A percentile compares a stretch with the other conserved stretches of the same genome.
phyloP scores from a whole-genome alignment of 805 yeast genomes.

The Wickerhamomyces chaumierensis region DNA sequence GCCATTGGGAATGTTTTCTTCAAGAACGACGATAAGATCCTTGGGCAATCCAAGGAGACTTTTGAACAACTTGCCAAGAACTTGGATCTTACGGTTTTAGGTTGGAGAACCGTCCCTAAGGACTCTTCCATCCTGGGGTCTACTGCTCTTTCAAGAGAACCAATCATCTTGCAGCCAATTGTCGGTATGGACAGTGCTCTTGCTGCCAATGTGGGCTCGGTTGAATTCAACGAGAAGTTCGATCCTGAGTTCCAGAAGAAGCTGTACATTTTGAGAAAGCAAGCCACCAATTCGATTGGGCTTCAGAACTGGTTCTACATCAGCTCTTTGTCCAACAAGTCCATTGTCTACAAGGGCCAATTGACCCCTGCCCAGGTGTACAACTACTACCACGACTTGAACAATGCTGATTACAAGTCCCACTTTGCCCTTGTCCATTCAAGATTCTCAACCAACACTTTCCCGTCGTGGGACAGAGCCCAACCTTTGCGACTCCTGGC shows the following conservation, averaged over 20 bases:
- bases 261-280: conserved; percentile 79
- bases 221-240: conserved; percentile 43
- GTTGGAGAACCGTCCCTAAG: conserved; percentile 92
- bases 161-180: conserved; percentile 86
- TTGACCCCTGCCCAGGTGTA: conserved; percentile 94
- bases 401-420: conserved; percentile 84
- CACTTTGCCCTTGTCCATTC: conserved; percentile 96
- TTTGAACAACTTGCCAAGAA: conserved; percentile 73
- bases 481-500: conserved; percentile 97
- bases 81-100: conserved; percentile 73
- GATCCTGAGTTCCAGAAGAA: conserved; percentile 69
- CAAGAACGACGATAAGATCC: conserved; percentile 67
- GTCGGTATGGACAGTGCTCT: conserved; percentile 52
- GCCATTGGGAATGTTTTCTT: conserved; percentile 93
- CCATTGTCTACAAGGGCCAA: conserved; percentile 96
- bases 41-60: conserved; percentile 58
- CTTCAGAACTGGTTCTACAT: conserved; percentile 96
- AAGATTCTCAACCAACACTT: conserved; percentile 93
- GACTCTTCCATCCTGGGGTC: conserved; percentile 94
- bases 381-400: conserved; percentile 86
- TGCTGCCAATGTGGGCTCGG: conserved; percentile 29
- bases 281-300: conserved; percentile 83
- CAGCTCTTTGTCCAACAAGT: conserved; percentile 79
- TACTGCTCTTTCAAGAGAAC: conserved; percentile 89
- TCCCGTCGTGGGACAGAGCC: conserved; percentile 99